Conservation (phyloP, 257 asterid species). For the Plantago elongata region DNA sequence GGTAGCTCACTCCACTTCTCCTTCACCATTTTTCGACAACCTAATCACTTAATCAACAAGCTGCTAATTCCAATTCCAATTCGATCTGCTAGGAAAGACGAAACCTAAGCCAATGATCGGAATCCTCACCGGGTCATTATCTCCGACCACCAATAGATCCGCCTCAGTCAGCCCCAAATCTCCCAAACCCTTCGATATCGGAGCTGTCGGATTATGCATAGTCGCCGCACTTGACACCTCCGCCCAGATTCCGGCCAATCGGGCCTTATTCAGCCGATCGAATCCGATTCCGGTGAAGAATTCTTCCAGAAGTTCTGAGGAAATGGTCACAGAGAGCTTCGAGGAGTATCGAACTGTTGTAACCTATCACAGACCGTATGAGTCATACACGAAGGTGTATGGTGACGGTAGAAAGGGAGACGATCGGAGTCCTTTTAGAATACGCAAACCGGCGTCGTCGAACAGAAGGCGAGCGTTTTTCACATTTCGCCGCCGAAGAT, state of each 20-base stretch:
- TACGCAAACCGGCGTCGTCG: conserved; percentile 18
- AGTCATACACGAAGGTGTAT: conserved; percentile 50
- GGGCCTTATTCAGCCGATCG: conserved; percentile 41
- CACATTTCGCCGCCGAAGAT: conserved; percentile 56
- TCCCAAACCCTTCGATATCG: conserved; percentile 43
- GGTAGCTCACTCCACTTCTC: neutral
- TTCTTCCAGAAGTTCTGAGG: conserved; percentile 15
- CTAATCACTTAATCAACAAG: neutral
- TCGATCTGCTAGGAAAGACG: conserved; percentile 49
- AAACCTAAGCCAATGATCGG: conserved; percentile 54
- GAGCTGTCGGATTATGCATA: conserved; percentile 77
- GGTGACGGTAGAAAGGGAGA: conserved; percentile 24
- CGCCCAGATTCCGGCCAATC: conserved; percentile 26
- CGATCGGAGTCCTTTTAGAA: conserved; percentile 24
- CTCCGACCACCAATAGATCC: conserved; percentile 28
- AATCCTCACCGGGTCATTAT: conserved; percentile 37
- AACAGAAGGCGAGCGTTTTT: conserved; percentile 44
- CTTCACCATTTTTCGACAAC: neutral
- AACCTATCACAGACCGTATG: conserved; percentile 53
- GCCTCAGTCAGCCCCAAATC: conserved; percentile 39
- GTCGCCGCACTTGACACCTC: conserved; percentile 80
- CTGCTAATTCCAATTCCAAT: no score
- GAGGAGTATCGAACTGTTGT: conserved; percentile 64
- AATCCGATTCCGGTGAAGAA: conserved; percentile 60
- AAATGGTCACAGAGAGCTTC: conserved; percentile 34